Base-by-base conservation (phyloP, 805 yeast genomes). In the Saccharomyces paradoxus region DNA sequence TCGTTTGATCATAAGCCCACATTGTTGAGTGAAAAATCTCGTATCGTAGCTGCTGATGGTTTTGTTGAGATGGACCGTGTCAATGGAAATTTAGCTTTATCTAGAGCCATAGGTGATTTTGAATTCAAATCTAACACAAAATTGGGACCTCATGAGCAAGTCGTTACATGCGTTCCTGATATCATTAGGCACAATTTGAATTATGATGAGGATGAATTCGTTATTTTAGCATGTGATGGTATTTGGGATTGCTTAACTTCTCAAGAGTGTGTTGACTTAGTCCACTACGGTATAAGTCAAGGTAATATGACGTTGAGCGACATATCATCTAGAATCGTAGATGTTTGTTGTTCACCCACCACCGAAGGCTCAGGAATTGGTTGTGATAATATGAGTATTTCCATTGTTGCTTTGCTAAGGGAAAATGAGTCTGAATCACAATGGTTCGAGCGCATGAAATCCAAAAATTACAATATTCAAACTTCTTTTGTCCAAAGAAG, bases 11-110 rank as follows among this genome's bases (percentile, higher is more conserved):
- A 92, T 74, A 92, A 92, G 74, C 99, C 99, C 49, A 86, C 86
- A 32, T 86, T 92, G 65, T 95, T 87, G 67, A 96, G 96, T 55
- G 99, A 92, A 73, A 82, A 82, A 68, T 84, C 94, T 26, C 78
- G 99, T 71, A 92, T 92, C 60, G 81, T 84, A 56, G 89, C 94
- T 41, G 98, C 97, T n/a, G 97, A 97, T 63, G 99, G 98, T n/a
- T 91, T 83, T 72, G 97, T 92, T 52, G 97, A 89, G 60, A 82
- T 86, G 77, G 96, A 96, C 57, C 82, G 99, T 72, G 98, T 92
- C 54, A 94, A 94, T 73, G 98, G 98, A 61, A 91, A 90, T 71
- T 80, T 92, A 73, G 98, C 98, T 0, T 76, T 92, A 61, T 86
- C 96, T 47, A 80, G 99, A 71, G 98, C 97, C 59, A 87, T 92